phyloP scores from a whole-genome alignment of 2,329 filamentous ascomycete species.

The Aureobasidium sp. region DNA sequence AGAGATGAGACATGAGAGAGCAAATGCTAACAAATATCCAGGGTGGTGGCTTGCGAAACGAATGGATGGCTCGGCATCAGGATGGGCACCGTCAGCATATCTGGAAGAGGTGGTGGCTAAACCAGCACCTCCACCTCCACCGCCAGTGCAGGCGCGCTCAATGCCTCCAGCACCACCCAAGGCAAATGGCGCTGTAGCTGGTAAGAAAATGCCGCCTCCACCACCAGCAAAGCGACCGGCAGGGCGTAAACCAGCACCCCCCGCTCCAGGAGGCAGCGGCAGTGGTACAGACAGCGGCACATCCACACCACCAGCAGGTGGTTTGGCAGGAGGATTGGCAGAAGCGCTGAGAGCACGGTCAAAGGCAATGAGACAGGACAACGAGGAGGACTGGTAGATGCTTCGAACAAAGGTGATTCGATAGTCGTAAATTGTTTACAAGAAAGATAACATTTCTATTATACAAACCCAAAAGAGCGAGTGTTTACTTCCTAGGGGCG shows the following conservation, averaged over 20 bases:
- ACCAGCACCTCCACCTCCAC: constrained; percentile 47
- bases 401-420: background rate
- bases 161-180: constrained; percentile 55
- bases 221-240: constrained; percentile 74
- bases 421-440: constrained; percentile 7
- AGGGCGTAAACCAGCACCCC: constrained; percentile 60
- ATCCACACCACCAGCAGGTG: constrained; percentile 29
- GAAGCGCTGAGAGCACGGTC: constrained; percentile 41
- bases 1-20: background rate
- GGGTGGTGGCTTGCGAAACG: constrained; percentile 96
- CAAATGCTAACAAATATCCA: constrained; percentile 4
- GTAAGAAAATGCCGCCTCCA: constrained; percentile 64
- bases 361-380: constrained; percentile 36
- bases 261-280: constrained; percentile 55
- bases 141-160: constrained; percentile 34
- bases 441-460: constrained; percentile 7
- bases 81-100: constrained; percentile 91
- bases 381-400: constrained; percentile 27
- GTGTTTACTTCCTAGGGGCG: background rate
- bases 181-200: constrained; percentile 33
- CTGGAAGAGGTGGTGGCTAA: constrained; percentile 67
- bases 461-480: background rate
- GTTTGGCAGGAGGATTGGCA: constrained; percentile 42
- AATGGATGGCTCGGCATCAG: constrained; percentile 57
- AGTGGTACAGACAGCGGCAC: constrained; percentile 31